Evolutionary conservation across 2,329 filamentous ascomycete genomes (phyloP), one percentile per base, ranked within the genome.

Genomic region (Aspergillus pseudoterreus): DNA sequence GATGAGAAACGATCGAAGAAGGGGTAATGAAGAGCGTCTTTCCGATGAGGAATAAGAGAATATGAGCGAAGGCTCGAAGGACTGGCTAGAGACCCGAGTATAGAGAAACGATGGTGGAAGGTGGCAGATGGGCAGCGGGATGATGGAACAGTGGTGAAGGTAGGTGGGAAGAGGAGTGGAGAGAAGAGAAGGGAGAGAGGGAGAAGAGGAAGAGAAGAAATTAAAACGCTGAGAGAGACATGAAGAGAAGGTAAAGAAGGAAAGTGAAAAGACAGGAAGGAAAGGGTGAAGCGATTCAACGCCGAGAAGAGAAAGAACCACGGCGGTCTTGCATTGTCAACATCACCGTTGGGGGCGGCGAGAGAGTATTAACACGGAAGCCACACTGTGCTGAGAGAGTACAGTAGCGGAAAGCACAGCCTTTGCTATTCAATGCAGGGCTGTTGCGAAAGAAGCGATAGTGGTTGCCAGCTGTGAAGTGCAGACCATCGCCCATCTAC

Each of bases 211-310:
- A 32, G 30, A 35, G 21, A 33, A 42, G 39, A 70, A 61, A 14
- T 38, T 11, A 11, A 38, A 14, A 38, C 6, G 35, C 35, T 4
- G 11, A 38, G 15, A 38, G 35, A 38, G 66, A 62, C 62, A 59
- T 59, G 64, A 55, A 47, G 47, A 57, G 43, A 60, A 52, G 51
- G 51, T n/a, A 52, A 53, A 52, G 53, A 61, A 59, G 56, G 55
- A 54, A 43, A 45, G 33, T 39, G 33, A 44, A 10, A 47, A 9
- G 39, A 49, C 24, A 41, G 44, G 24, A 36, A 49, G 41, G 50
- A 51, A 52, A 22, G 43, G 42, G 44, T 12, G 42, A 39, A 51
- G 35, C 10, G 6, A n/a, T 38, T 38, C 35, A 38, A 11, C 35
- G 35, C 35, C 35, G 35, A 38, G 35, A 38, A 38, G 35, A 17